phyloP scores from a whole-genome alignment of 306 rosid genomes.

The Lupinus albus region DNA sequence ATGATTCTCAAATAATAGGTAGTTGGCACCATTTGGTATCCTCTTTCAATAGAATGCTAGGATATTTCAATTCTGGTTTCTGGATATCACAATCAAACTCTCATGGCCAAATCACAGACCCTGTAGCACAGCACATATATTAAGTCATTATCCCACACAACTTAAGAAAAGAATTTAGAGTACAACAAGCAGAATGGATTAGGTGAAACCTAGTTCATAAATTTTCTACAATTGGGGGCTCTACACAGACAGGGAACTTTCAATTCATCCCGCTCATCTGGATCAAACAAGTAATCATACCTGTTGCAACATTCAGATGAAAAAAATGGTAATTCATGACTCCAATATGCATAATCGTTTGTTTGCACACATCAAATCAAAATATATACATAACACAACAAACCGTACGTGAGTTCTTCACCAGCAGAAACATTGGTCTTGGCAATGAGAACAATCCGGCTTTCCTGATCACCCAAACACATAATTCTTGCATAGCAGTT shows the following conservation, averaged over 20 bases:
- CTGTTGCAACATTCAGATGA: conserved; percentile 48
- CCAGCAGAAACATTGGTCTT: conserved; percentile 75
- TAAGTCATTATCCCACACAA: too few relatives aligned
- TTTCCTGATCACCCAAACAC: conserved; percentile 61
- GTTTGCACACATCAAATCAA: neutral
- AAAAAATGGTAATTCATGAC: conserved; percentile 10
- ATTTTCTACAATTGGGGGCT: conserved; percentile 71
- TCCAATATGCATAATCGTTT: conserved; percentile 14
- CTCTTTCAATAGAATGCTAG: conserved; percentile 53
- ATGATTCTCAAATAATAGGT: conserved; percentile 39
- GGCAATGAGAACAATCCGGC: conserved; percentile 82
- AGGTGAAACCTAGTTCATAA: conserved; percentile 61
- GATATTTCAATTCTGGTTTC: conserved; percentile 36
- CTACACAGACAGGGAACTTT: conserved; percentile 83
- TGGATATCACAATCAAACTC: rapidly evolving
- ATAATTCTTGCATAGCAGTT: conserved; percentile 93
- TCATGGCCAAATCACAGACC: conserved; percentile 25
- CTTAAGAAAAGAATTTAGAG: neutral
- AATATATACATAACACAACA: conserved; percentile 13
- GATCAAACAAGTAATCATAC: conserved; percentile 86
- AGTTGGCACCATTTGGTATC: conserved; percentile 84
- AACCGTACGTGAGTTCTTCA: conserved; percentile 83
- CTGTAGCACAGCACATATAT: neutral
- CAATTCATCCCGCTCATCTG: conserved; percentile 69
- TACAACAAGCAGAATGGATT: conserved; percentile 17